Conservation (phyloP, 129 eudicot genomes). For the Chrysanthemum lavandulifolium region DNA sequence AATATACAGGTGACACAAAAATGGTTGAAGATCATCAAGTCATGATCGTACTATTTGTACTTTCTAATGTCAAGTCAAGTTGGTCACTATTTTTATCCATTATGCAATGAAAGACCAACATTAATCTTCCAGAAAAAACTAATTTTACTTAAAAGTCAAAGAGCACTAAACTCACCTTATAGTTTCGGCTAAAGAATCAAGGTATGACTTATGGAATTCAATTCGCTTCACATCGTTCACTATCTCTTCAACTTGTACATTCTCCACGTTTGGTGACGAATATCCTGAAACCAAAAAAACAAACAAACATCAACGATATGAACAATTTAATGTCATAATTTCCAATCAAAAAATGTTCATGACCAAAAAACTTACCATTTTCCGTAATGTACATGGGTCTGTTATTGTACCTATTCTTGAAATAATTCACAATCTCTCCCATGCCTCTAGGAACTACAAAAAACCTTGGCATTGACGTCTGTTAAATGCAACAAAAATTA, state of each 20-base stretch:
- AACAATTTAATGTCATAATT: constrained; percentile 4
- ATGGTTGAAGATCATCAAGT: background rate
- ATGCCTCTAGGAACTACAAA: constrained; percentile 79
- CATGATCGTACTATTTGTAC: background rate
- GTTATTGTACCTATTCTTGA: constrained; percentile 67
- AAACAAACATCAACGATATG: background rate
- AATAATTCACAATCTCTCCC: constrained; percentile 60
- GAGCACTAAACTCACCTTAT: constrained; percentile 49
- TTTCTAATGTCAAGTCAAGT: background rate
- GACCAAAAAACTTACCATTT: constrained; percentile 56
- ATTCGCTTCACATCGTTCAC: constrained; percentile 56
- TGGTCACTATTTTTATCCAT: constrained; percentile 3
- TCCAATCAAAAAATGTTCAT: constrained; percentile 7
- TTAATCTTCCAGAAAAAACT: background rate
- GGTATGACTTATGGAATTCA: constrained; percentile 57
- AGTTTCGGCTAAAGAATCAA: constrained; percentile 54
- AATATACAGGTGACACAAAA: background rate
- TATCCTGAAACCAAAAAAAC: constrained; percentile 34
- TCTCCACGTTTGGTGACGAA: constrained; percentile 33
- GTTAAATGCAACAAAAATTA: constrained; percentile 11
- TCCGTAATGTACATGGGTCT: constrained; percentile 71
- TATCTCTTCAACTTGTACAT: constrained; percentile 35
- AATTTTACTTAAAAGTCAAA: constrained; percentile 30
- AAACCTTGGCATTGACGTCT: constrained; percentile 51
- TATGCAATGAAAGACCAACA: background rate